Conservation (phyloP, 2,329 filamentous ascomycete species). For the Pseudovirgaria hyperparasitica region DNA sequence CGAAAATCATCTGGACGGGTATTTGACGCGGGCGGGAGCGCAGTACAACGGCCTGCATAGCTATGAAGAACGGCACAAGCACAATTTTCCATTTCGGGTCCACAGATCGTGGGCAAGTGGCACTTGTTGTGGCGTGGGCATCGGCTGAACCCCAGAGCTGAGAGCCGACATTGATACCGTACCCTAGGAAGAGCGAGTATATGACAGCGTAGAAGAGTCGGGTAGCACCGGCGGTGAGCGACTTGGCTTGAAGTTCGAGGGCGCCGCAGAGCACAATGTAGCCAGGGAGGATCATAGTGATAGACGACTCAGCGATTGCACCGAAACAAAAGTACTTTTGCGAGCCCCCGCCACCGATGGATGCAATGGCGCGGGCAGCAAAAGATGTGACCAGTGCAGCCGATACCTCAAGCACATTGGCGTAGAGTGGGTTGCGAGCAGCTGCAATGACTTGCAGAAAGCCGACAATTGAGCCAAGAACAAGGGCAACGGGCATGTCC, state of each 20-base stretch:
- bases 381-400: conserved; percentile 38
- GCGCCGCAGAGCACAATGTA: conserved; percentile 38
- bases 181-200: conserved; percentile 39
- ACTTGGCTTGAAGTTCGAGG: conserved; percentile 35
- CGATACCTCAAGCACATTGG: conserved; percentile 37
- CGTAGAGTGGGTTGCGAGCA: conserved; percentile 59
- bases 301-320: conserved; percentile 36
- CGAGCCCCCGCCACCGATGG: conserved; percentile 24
- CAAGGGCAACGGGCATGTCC: conserved; percentile 64
- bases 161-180: conserved; percentile 38
- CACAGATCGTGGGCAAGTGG: conserved; percentile 33
- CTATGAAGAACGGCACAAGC: conserved; percentile 61
- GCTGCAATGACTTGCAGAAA: conserved; percentile 62
- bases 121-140: conserved; percentile 31
- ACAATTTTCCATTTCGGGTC: conserved; percentile 47
- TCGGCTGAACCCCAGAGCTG: conserved; percentile 37
- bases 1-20: conserved; percentile 63
- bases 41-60: conserved; percentile 62
- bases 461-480: conserved; percentile 63
- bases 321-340: conserved; percentile 37
- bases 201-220: conserved; percentile 42
- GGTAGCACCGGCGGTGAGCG: conserved; percentile 37
- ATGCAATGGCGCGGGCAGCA: conserved; percentile 36
- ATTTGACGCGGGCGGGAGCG: conserved; percentile 70
- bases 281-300: conserved; percentile 37